These are phyloP conservation scores for Triticum monococcum DNA, from an alignment of 176 grass and related monocot genomes.

Conservation along the genomic window DNA sequence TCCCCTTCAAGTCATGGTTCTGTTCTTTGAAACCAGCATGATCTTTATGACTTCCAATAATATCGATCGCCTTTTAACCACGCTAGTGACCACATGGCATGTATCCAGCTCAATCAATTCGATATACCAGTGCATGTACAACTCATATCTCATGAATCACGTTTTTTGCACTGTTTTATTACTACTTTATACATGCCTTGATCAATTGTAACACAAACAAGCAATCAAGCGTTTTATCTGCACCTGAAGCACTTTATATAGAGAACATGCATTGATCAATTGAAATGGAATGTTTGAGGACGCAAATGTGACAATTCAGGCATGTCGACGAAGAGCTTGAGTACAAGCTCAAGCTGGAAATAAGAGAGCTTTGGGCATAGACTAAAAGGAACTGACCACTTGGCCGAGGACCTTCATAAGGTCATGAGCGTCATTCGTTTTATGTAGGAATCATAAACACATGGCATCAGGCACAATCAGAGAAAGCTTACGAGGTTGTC, in stretches of 20 bases:
- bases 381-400: constrained; percentile 13
- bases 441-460: constrained; percentile 55
- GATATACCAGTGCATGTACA: too few relatives aligned
- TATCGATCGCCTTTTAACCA: background rate
- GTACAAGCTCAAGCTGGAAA: constrained; percentile 35
- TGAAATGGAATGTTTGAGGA: background rate
- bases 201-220: background rate
- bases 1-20: too few relatives aligned
- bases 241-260: background rate
- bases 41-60: background rate
- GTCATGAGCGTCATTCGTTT: constrained; percentile 7
- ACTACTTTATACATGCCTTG: background rate
- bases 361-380: constrained; percentile 19
- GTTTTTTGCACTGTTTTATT: too few relatives aligned
- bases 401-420: background rate
- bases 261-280: background rate
- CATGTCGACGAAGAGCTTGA: constrained; percentile 24
- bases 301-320: constrained; percentile 8
- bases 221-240: background rate
- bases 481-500: constrained; percentile 67
- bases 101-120: background rate
- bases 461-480: constrained; percentile 58
- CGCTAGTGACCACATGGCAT: background rate
- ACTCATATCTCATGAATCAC: too few relatives aligned
- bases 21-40: background rate